Evolutionary conservation across 2,329 filamentous ascomycete genomes (phyloP), one percentile per base, ranked within the genome.

Genomic region (Fusarium ambrosium): DNA sequence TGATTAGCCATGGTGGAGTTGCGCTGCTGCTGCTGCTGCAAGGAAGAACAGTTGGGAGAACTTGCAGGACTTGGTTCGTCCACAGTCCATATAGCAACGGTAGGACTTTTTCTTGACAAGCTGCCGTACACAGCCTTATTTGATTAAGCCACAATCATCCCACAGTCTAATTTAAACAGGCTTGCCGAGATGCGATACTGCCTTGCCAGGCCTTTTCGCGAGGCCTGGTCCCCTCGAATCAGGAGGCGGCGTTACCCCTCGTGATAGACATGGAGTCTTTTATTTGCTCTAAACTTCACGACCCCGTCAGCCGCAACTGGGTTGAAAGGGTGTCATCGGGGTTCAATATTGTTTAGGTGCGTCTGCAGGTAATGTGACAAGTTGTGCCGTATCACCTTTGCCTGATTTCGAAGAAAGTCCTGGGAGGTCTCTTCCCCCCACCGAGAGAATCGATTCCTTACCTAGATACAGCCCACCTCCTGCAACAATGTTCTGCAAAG

Each of bases 221-320:
- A 27, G 56, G 6, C 56, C 22, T 62, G 60, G 48, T 22, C 14
- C 39, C 65, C 32, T 58, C 68, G 53, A 70, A 70, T 70, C 68
- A 70, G 24, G 68, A 18, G 27, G 14, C 53, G n/a, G n/a, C 58
- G 60, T 64, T 56, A 3, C 14, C 24, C 60, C 65, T 11, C 68
- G 68, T 70, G 68, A 20, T 24, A 6, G 3, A n/a, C 2, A 55
- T 24, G 22, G 27, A n/a, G 41, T 60, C 51, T 51, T 27, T 27
- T 20, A 61, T 18, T 32, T 27, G 37, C 51, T 9, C 34, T n/a
- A n/a, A 51, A 39, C 29, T 53, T n/a, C 27, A 45, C 20, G 29
- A 41, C 16, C 16, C 5, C 43, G 14, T 20, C 60, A 66, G 58
- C 37, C 16, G 56, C 43, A 59, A 60, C 36, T 3, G 56, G 48